Conservation (phyloP, 2,329 filamentous ascomycete genomes). For the Talaromyces sp. region DNA sequence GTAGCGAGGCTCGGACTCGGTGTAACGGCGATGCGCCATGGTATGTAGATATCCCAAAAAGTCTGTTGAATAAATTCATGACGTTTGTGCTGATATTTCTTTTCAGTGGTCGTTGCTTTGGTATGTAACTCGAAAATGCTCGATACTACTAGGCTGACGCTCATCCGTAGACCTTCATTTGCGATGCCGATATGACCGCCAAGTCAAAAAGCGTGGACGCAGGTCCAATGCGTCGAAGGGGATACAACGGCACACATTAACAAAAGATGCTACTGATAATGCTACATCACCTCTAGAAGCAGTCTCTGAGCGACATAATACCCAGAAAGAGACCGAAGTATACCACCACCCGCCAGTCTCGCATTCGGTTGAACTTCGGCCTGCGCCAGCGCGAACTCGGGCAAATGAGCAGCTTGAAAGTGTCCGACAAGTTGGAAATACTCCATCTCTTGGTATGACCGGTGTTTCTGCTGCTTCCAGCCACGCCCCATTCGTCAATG, state of each 20-base stretch:
- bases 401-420: background rate
- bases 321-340: background rate
- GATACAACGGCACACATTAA: background rate
- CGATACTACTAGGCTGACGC: background rate
- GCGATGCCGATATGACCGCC: background rate
- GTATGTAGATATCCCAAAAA: background rate
- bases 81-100: background rate
- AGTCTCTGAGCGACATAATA: background rate
- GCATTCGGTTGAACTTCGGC: background rate
- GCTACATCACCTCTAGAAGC: background rate
- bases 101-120: background rate
- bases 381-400: background rate
- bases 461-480: background rate
- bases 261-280: background rate
- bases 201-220: background rate
- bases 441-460: background rate
- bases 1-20: constrained; percentile 37
- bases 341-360: background rate
- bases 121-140: background rate
- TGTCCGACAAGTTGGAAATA: background rate
- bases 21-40: constrained; percentile 33
- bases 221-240: background rate
- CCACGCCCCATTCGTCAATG: background rate
- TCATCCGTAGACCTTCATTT: background rate
- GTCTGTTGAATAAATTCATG: background rate